Percentiles rank a stretch among this genome's conserved stretches.
These are phyloP conservation scores for Penicillium expansum DNA, from an alignment of 2,329 filamentous ascomycete genomes.

Conservation along the genomic window DNA sequence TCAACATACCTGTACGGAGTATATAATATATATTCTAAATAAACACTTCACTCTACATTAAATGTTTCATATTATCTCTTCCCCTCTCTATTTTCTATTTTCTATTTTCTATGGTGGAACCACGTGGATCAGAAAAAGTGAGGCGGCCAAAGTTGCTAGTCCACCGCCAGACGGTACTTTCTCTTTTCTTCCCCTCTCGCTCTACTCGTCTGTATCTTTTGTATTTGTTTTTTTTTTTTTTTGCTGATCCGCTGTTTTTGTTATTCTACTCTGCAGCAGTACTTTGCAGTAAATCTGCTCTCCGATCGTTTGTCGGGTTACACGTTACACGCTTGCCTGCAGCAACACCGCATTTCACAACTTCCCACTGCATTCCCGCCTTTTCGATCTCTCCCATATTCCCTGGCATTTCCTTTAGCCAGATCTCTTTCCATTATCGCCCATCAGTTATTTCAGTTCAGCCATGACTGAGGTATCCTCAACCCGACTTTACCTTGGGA, in stretches of 20 bases:
- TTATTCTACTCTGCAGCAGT: not conserved
- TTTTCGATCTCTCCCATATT: constrained; percentile 6
- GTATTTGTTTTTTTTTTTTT: not conserved
- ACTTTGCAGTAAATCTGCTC: not conserved
- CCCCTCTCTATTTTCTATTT: no score
- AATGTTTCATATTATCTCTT: not conserved
- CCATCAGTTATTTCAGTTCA: constrained; percentile 17
- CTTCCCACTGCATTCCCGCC: not conserved
- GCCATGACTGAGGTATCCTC: constrained; percentile 83
- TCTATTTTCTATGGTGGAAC: constrained; percentile 6
- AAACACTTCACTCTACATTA: not conserved
- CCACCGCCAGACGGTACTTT: constrained; percentile 24
- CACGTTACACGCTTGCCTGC: constrained; percentile 11
- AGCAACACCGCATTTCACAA: constrained; percentile 6
- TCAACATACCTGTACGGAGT: not conserved
- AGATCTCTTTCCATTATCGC: constrained; percentile 4
- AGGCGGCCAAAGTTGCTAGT: constrained; percentile 23
- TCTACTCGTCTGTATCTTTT: not conserved
- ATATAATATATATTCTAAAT: not conserved
- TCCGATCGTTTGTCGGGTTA: not conserved
- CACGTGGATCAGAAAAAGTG: constrained; percentile 27
- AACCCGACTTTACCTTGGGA: constrained; percentile 94
- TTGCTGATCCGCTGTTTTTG: not conserved
- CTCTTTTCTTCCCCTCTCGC: constrained; percentile 12
- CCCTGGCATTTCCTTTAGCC: constrained; percentile 3